These are phyloP conservation scores for Spinacia oleracea DNA, from an alignment of 179 eudicot genomes.

Conservation along the genomic window DNA sequence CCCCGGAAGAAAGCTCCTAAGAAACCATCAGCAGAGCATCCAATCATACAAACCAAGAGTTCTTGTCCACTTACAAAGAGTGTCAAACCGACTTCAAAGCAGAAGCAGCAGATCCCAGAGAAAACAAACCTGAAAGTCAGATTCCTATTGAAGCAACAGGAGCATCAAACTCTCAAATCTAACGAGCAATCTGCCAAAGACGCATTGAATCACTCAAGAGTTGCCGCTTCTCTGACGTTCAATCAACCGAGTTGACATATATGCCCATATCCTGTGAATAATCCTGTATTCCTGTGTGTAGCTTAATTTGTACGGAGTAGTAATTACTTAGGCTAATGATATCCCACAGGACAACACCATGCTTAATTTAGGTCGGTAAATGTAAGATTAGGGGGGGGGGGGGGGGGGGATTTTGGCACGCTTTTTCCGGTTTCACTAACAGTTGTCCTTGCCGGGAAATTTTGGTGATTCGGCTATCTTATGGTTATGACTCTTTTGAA, in stretches of 20 bases:
- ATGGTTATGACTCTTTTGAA: not conserved
- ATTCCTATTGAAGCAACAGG: slow-evolving; percentile 28
- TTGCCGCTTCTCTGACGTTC: slow-evolving; percentile 9
- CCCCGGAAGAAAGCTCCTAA: slow-evolving; percentile 8
- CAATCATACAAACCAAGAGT: slow-evolving; percentile 2
- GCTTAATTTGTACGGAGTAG: not conserved
- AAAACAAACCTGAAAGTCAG: slow-evolving; percentile 21
- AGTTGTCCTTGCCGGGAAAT: slow-evolving; percentile 10
- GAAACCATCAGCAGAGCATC: slow-evolving; percentile 4
- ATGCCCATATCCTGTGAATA: not conserved
- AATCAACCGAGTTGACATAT: not conserved
- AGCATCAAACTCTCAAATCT: slow-evolving; percentile 18
- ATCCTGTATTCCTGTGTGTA: not conserved
- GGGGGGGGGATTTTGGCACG: not conserved
- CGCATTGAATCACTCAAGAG: not conserved
- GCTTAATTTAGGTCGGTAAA: not conserved
- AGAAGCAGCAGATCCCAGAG: slow-evolving; percentile 11
- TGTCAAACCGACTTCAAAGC: slow-evolving; percentile 1
- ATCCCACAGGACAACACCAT: slow-evolving; percentile 1
- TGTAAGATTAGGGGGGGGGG: not conserved
- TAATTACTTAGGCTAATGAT: not conserved
- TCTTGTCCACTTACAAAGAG: not conserved
- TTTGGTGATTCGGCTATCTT: slow-evolving; percentile 2
- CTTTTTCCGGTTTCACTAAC: not conserved
- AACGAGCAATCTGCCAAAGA: not conserved